Conservation (phyloP, 2,329 filamentous ascomycete genomes). For the Parastagonospora avenae region DNA sequence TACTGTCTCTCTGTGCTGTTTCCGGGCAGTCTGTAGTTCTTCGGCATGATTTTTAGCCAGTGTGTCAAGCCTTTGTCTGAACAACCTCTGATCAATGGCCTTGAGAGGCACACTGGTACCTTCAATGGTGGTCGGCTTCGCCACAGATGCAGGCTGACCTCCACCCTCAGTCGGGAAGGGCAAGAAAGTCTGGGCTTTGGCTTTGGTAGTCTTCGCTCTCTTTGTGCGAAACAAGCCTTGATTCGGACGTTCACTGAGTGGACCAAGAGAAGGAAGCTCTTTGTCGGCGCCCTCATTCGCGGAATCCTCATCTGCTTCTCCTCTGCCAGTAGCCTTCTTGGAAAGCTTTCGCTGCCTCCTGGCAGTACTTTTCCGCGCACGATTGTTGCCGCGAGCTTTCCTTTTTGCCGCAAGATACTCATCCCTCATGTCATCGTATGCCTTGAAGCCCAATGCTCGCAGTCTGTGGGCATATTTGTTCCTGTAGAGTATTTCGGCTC, state of each 20-base stretch:
- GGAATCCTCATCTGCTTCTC: constrained; percentile 22
- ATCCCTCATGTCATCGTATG: constrained; percentile 33
- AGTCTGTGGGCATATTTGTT: constrained; percentile 56
- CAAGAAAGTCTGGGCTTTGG: constrained; percentile 34
- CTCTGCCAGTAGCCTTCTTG: constrained; percentile 27
- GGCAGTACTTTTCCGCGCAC: constrained; percentile 31
- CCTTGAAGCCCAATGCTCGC: constrained; percentile 51
- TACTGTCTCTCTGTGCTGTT: constrained; percentile 46
- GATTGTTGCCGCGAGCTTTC: constrained; percentile 35
- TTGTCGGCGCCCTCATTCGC: constrained; percentile 14
- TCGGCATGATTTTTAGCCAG: constrained; percentile 32
- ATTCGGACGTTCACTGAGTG: constrained; percentile 29
- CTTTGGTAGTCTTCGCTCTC: constrained; percentile 23
- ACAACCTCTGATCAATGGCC: constrained; percentile 35
- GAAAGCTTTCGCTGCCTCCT: constrained; percentile 33
- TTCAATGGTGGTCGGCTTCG: constrained; percentile 25
- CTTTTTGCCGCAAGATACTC: constrained; percentile 31
- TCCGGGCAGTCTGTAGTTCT: constrained; percentile 51
- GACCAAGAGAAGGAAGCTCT: constrained; percentile 21
- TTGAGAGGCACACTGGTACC: constrained; percentile 36
- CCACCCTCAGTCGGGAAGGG: constrained; percentile 25
- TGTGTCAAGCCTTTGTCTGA: constrained; percentile 34
- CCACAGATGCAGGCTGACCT: constrained; percentile 4
- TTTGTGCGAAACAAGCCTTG: constrained; percentile 37
- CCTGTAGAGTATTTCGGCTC: constrained; percentile 72